Evolutionary conservation across 768 basidiomycete species (phyloP).

Genomic region (Leucogyrophana mollusca): DNA sequence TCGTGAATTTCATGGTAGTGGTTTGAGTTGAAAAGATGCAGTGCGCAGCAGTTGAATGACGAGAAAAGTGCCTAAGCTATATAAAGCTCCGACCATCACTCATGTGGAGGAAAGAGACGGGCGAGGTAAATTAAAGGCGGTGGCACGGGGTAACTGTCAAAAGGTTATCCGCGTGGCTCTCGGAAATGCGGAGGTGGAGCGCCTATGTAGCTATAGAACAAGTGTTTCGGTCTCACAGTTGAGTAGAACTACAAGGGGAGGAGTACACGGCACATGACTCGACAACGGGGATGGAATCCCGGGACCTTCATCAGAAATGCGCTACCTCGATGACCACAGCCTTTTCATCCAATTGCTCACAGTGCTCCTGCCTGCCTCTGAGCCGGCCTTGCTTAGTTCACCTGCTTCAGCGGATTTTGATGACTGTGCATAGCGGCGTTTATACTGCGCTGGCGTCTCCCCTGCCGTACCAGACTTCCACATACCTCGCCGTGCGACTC

Average conservation of each 20-base stretch:
- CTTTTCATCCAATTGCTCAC: neutral
- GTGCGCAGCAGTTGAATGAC: neutral
- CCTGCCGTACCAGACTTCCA: constrained; percentile 56
- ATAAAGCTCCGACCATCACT: too few species aligned
- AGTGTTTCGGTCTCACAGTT: too few species aligned
- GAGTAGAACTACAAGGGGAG: too few species aligned
- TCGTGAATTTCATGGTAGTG: constrained; percentile 13
- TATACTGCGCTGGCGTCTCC: constrained; percentile 81
- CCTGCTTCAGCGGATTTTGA: neutral
- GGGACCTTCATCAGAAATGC: too few species aligned
- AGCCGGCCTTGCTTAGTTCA: neutral
- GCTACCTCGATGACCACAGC: neutral
- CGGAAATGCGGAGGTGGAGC: too few species aligned
- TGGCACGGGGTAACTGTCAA: too few species aligned
- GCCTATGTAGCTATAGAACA: too few species aligned
- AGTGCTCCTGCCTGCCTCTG: neutral
- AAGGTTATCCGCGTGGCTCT: neutral
- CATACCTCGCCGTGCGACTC: constrained; percentile 66
- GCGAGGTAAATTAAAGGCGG: neutral
- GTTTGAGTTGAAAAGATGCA: neutral
- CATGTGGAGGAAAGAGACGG: too few species aligned
- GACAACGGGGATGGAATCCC: too few species aligned
- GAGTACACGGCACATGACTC: too few species aligned
- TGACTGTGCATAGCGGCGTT: constrained; percentile 54
- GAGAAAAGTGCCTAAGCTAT: neutral